Evolutionary conservation across 1,284 basidiomycete species (phyloP).

Genomic region (Phenoliferia sp.): DNA sequence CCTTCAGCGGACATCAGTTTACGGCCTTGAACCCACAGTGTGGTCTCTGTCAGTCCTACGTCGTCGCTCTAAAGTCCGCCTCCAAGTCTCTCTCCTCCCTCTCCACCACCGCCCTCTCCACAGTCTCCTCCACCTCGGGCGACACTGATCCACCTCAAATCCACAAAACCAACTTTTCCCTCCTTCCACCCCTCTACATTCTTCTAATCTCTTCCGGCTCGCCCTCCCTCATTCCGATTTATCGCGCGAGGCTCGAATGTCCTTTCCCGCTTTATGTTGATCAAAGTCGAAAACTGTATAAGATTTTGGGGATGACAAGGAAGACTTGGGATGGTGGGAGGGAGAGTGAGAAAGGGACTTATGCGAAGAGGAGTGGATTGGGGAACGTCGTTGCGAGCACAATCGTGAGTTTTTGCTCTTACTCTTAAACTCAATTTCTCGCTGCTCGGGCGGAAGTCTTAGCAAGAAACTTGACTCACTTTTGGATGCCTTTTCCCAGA

Average conservation of each 20-base stretch:
- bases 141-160: neutral
- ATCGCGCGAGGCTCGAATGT: neutral
- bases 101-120: neutral
- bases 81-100: conserved; percentile 6
- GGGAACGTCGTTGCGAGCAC: conserved; percentile 19
- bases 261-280: conserved; percentile 28
- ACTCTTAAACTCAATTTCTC: neutral
- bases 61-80: conserved; percentile 4
- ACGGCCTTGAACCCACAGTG: conserved; percentile 25
- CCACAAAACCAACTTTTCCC: neutral
- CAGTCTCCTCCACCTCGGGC: too few species aligned
- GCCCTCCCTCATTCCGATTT: conserved; percentile 18
- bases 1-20: neutral
- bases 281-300: conserved; percentile 17
- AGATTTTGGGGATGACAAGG: conserved; percentile 27
- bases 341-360: conserved; percentile 27
- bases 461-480: neutral
- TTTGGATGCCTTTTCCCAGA: neutral
- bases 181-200: conserved; percentile 22
- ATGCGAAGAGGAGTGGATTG: conserved; percentile 14
- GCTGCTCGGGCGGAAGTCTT: neutral
- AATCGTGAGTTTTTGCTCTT: conserved; percentile 3
- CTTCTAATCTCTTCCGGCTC: conserved; percentile 28
- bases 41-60: conserved; percentile 21
- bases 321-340: conserved; percentile 23